These are phyloP conservation scores for Westerdykella sp. DNA, from an alignment of 2,329 filamentous ascomycete genomes.

Conservation along the genomic window DNA sequence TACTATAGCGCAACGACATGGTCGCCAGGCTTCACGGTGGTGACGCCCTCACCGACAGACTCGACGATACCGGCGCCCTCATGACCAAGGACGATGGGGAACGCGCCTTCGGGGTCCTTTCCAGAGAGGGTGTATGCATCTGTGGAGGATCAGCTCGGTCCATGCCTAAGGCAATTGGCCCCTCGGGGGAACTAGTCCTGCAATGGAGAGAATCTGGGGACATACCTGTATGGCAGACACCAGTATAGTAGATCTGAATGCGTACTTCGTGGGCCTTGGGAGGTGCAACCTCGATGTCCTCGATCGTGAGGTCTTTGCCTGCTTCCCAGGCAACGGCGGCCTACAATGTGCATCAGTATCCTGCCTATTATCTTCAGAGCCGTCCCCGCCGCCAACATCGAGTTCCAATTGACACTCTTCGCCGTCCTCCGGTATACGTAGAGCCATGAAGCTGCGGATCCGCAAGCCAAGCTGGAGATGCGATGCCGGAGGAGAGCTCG, in stretches of 20 bases:
- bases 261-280: constrained; percentile 91
- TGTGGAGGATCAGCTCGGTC: constrained; percentile 4
- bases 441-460: constrained; percentile 19
- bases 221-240: constrained; percentile 93
- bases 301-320: constrained; percentile 78
- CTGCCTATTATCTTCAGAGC: too few species aligned
- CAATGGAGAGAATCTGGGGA: background rate
- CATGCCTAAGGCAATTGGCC: background rate
- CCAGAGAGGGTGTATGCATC: constrained; percentile 62
- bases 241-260: constrained; percentile 95
- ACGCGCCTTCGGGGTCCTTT: constrained; percentile 80
- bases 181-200: background rate
- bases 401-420: too few species aligned
- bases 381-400: too few species aligned
- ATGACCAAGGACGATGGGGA: constrained; percentile 40
- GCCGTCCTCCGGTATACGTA: background rate
- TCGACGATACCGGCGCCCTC: constrained; percentile 41
- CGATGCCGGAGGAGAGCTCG: background rate
- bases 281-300: constrained; percentile 86
- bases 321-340: constrained; percentile 97
- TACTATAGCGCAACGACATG: constrained; percentile 56
- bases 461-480: constrained; percentile 15
- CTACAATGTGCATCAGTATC: constrained; percentile 34
- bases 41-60: constrained; percentile 81
- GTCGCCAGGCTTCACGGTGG: constrained; percentile 88